Conservation (phyloP, 345 rosid species). For the Gossypium thurberi region DNA sequence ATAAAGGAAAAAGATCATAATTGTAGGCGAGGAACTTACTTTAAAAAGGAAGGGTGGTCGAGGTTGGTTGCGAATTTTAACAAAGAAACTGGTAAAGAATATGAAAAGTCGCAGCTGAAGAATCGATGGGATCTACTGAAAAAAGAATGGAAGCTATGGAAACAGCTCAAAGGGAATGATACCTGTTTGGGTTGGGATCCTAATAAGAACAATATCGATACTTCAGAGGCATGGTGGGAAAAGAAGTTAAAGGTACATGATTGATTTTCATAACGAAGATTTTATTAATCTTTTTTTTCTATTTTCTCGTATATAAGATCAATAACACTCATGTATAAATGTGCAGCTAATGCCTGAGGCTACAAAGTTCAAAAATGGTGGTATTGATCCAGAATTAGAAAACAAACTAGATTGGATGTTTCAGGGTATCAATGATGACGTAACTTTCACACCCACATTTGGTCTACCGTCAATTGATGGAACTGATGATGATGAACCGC, state of each 20-base stretch:
- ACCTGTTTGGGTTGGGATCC: conserved; percentile 6
- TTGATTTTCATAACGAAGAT: background rate
- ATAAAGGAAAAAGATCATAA: conserved; percentile 13
- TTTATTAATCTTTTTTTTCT: background rate
- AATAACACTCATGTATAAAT: background rate
- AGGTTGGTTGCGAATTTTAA: conserved; percentile 14
- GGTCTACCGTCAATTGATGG: background rate
- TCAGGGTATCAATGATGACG: background rate
- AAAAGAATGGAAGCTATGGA: conserved; percentile 15
- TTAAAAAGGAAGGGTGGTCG: conserved; percentile 12
- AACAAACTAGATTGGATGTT: conserved; percentile 10
- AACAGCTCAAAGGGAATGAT: conserved; percentile 6
- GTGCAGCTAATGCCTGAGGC: conserved; percentile 5
- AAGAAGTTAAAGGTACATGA: conserved; percentile 4
- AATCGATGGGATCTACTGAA: conserved; percentile 14
- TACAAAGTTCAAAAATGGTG: conserved; percentile 8
- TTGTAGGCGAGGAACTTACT: conserved; percentile 7
- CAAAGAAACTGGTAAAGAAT: conserved; percentile 12
- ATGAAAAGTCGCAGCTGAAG: conserved; percentile 12
- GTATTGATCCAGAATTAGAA: conserved; percentile 12
- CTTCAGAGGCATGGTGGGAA: conserved; percentile 13
- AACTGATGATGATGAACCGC: conserved; percentile 8
- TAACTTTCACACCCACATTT: background rate
- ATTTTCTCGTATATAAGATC: background rate
- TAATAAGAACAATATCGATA: conserved; percentile 5